These are phyloP conservation scores for fission yeast (Schizosaccharomyces pombe) DNA, from an alignment of 805 yeast genomes.

Conservation along the genomic window DNA sequence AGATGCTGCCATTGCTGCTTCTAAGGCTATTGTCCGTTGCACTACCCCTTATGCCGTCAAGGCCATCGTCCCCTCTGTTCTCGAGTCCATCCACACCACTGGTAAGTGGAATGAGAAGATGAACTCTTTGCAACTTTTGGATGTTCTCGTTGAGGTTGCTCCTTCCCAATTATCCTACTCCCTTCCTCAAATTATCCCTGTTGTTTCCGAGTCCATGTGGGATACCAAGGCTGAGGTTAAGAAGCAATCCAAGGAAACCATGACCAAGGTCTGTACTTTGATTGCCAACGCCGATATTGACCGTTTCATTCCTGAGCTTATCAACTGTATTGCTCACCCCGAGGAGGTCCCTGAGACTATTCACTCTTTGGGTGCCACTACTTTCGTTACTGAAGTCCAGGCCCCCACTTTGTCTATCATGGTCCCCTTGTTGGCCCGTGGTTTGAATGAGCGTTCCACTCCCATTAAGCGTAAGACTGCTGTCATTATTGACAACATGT, in stretches of 20 bases:
- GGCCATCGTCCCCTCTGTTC: constrained; percentile 62
- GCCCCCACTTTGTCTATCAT: constrained; percentile 97
- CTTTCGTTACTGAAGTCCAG: constrained; percentile 98
- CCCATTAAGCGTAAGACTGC: constrained; percentile 99
- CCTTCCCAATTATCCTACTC: constrained; percentile 90
- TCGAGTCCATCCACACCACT: constrained; percentile 40
- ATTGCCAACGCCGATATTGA: constrained; percentile 99
- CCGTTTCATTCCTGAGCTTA: constrained; percentile 94
- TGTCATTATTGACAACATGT: constrained; percentile 98
- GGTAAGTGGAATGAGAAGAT: constrained; percentile 94
- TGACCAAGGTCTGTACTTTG: constrained; percentile 89
- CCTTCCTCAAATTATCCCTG: constrained; percentile 98
- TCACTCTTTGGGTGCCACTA: constrained; percentile 96
- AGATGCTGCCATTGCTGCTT: constrained; percentile 51
- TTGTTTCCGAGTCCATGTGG: constrained; percentile 98
- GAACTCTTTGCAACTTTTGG: constrained; percentile 62
- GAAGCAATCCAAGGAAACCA: constrained; percentile 85
- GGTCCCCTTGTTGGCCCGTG: constrained; percentile 97
- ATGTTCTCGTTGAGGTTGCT: constrained; percentile 79
- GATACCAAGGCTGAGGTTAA: constrained; percentile 97
- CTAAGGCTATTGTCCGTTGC: constrained; percentile 52
- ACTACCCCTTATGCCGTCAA: constrained; percentile 86
- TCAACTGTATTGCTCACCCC: constrained; percentile 91
- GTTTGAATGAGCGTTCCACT: constrained; percentile 98
- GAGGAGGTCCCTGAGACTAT: constrained; percentile 96